Evolutionary conservation across 164 flowering plant genomes (phyloP), one percentile per base, ranked within the genome.

Genomic region (Paratinospora sagittata): DNA sequence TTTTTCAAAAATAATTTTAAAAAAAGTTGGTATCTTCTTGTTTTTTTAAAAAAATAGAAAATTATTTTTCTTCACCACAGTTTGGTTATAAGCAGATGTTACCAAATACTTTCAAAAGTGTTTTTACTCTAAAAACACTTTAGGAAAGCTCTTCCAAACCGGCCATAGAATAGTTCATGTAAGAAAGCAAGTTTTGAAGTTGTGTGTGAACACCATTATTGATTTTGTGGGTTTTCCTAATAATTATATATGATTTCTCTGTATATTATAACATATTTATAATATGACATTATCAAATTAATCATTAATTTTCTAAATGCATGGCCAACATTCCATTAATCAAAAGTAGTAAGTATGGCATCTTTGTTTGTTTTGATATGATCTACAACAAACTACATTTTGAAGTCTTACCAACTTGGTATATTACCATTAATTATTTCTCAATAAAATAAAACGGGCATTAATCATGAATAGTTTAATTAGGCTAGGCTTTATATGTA

Each of bases 351-450:
- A 52, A 52, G 58, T 52, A 52, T 19, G n/a, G 58, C 58, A 52
- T 52, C 58, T 19, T 52, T 52, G 58, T 52, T 52, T 52, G 58
- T 52, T 16, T 52, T 52, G 58, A 52, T 52, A 7, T 8, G 63
- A 60, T 26, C 27, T 60, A 27, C 27, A 60, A 23, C 63, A 60
- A 60, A 60, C 30, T n/a, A n/a, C n/a, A 60, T 60, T 60, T 60
- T 24, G 6, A 5, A 60, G 63, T 26, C 27, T 12, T 27, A 60
- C 63, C 30, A 60, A 60, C 30, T 60, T 23, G 12, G 0, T 8
- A 23, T 60, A 23, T 23, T 27, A 60, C n/a, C n/a, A n/a, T n/a
- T n/a, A n/a, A n/a, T 60, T 60, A 10, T 60, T 26, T 6, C 7
- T 8, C 30, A 23, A 37, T 61, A 52, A 16, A 23, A 16, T 47